Percentiles rank a stretch among this genome's conserved stretches.
Evolutionary conservation across 169 alveolate genomes (phyloP).

Genomic region (Cryptosporidium felis): DNA sequence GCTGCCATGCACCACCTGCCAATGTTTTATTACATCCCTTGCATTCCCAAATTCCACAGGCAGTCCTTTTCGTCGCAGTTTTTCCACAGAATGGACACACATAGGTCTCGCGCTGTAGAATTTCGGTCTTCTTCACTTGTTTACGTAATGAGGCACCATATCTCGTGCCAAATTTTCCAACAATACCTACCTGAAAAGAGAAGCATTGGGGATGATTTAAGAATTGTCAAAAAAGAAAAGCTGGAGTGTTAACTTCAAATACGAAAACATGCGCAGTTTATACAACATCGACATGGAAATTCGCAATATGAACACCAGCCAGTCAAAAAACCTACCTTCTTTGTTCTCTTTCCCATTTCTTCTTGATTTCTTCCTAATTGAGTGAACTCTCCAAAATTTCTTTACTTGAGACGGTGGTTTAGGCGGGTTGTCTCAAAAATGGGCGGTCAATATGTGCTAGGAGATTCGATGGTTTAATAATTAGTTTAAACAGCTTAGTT

Average conservation of each 20-base stretch:
- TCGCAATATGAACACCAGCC: no score
- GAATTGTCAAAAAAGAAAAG: no score
- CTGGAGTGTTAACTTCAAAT: no score
- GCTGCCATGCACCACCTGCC: conserved; percentile 98
- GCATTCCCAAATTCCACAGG: conserved; percentile 98
- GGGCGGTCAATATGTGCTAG: no score
- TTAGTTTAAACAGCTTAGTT: no score
- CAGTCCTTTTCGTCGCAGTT: conserved; percentile 78
- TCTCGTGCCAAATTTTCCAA: conserved; percentile 98
- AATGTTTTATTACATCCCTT: conserved; percentile 91
- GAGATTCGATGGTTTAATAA: no score
- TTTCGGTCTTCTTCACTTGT: conserved; percentile 94
- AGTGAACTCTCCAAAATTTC: no score
- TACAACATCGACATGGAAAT: no score
- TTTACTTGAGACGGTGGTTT: no score
- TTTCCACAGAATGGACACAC: conserved; percentile 97
- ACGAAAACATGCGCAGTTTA: no score
- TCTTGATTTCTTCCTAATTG: background rate
- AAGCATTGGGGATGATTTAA: no score
- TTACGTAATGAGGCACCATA: conserved; percentile 98
- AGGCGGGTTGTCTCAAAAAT: no score
- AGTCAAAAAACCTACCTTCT: conserved; percentile 73
- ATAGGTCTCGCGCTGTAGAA: conserved; percentile 92
- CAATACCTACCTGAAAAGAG: conserved; percentile 93
- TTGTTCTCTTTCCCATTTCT: conserved; percentile 73